Base-by-base conservation (phyloP, 768 basidiomycete genomes). In the Termitomyces sp. region DNA sequence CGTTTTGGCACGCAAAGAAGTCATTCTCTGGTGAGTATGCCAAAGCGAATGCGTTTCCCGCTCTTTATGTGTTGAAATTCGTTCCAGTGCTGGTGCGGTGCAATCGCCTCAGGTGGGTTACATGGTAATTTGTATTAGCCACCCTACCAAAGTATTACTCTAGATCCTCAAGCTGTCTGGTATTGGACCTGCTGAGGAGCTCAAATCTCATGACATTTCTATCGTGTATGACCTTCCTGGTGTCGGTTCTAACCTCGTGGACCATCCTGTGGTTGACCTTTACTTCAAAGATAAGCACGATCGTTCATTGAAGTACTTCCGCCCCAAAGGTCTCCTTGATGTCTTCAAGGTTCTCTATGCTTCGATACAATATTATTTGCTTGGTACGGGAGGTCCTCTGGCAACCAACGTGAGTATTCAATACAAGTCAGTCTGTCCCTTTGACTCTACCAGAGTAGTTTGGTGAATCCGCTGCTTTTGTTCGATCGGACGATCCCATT, bases 121-220 rank as follows among this genome's bases (percentile, higher is more conserved):
- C 48, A 35, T 30, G 16, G 10, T 54, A 4, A 38, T 9, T 44
- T 13, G 18, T 14, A 10, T 26, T 12, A 32, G 2, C 3, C 32
- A 16, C 8, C 13, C 3, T 18, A 10, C 16, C 45, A 24, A 38
- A 10, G 4, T 36, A n/a, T 24, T 38, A n/a, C 10, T 20, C 22
- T 71, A 88, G 74, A 79, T 89, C 52, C 75, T 90, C 14, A 78
- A 88, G 77, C 76, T 90, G 18, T 90, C 88, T 38, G 92, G 92
- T 12, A 73, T 94, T 48, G 92, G 92, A 3, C 88, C 90, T 36
- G 76, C 77, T 2, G 73, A 74, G 1, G 77, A 88, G 13, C 75
- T 93, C 38, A 61, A 73, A 12, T 68, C 74, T 38, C 72, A 84
- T 56, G 69, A 70, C 6, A 85, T 94, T 22, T 73, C 80, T 0